These are phyloP conservation scores for Mucor velutinosus DNA, from an alignment of 371 early-diverging fungal genomes.

Conservation along the genomic window DNA sequence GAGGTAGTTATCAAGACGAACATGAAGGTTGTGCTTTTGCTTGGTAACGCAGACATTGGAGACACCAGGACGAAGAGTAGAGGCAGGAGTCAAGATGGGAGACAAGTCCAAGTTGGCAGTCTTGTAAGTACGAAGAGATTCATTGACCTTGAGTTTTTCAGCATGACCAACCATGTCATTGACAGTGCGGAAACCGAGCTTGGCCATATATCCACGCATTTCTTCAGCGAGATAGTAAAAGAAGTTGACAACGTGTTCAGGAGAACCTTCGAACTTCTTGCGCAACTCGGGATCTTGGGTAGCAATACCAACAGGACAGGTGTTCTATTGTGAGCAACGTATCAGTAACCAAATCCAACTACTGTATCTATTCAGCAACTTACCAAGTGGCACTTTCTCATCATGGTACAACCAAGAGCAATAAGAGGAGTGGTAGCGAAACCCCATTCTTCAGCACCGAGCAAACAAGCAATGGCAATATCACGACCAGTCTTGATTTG, in stretches of 20 bases:
- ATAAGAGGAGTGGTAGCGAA: constrained; percentile 97
- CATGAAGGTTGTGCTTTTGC: constrained; percentile 87
- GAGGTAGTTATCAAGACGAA: constrained; percentile 82
- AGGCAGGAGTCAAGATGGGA: constrained; percentile 88
- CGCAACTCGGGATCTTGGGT: constrained; percentile 95
- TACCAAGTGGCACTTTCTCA: constrained; percentile 76
- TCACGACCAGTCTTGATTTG: constrained; percentile 97
- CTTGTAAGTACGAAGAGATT: constrained; percentile 76
- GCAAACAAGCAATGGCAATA: constrained; percentile 91
- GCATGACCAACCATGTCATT: constrained; percentile 95
- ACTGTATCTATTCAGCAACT: not conserved
- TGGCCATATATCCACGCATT: constrained; percentile 88
- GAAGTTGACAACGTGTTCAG: constrained; percentile 97
- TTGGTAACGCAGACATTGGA: constrained; percentile 77
- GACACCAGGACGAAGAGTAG: constrained; percentile 83
- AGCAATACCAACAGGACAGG: constrained; percentile 97
- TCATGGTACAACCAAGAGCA: constrained; percentile 96
- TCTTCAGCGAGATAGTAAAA: constrained; percentile 97
- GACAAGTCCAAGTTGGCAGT: constrained; percentile 84
- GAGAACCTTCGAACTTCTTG: constrained; percentile 90
- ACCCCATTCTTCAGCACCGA: constrained; percentile 98
- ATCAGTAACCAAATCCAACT: not conserved
- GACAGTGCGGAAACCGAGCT: constrained; percentile 89
- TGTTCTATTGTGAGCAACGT: constrained; percentile 55
- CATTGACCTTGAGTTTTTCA: constrained; percentile 80